Evolutionary conservation across 2,329 filamentous ascomycete species (phyloP), one percentile per base, ranked within the genome.

Genomic region (Alternaria consortialis): DNA sequence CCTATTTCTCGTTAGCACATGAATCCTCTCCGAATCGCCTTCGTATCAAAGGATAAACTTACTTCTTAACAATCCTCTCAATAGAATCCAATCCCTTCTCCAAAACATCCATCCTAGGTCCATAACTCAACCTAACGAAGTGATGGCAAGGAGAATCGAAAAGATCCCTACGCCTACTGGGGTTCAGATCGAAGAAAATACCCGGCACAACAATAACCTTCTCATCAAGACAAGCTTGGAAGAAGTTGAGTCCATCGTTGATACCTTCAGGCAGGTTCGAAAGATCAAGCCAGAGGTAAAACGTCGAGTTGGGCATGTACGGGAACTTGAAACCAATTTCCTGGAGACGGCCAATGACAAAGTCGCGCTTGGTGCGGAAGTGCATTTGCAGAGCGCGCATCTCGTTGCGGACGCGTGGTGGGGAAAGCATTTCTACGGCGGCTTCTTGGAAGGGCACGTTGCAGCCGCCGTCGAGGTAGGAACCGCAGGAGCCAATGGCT

Each of bases 151-250:
- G 94, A 69, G 88, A 92, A 81, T 98, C 94, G 69, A 98, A 98
- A 69, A 98, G 80, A 79, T 98, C 94, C 77, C 94, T 86, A 67
- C 94, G 87, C 78, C 93, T 91, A 36, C 91, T 90, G 4, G 94
- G 94, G 82, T 98, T 98, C 66, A 98, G 81, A 74, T 98, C 94
- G 78, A 98, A 98, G 86, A 98, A 98, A 79, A 98, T 98, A 62
- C 94, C 94, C 0, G 94, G 94, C 5, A 98, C 94, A 17, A 97
- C 93, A 74, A 97, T 97, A 68, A 96, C 92, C 85, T 96, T 96
- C 84, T 97, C 93, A 74, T 91, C 88, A 44, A 98, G 83, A 76
- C 95, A 95, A 31, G 93, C 93, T 78, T 95, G 89, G 88, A 98
- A 97, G 86, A 98, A 98, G 83, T 97, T 97, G 74, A 98, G 84